A percentile compares a stretch with the other conserved stretches of the same genome.
phyloP scores from a whole-genome alignment of 441 rosid genomes.

The Erodium texanum region DNA sequence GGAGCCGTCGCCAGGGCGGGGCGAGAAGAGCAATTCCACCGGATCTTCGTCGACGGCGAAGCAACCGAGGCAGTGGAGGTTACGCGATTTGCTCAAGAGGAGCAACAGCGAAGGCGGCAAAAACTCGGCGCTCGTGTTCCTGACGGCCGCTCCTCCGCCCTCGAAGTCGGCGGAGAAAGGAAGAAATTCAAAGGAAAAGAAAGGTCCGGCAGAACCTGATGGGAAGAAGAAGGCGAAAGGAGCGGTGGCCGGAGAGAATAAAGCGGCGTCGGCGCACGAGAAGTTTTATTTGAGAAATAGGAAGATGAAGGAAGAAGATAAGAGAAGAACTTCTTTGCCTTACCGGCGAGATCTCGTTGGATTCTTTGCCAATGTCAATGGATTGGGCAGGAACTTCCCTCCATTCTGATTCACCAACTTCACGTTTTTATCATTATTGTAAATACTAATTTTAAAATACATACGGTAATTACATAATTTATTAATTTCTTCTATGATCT shows the following conservation, averaged over 20 bases:
- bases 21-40: slow-evolving; percentile 70
- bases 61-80: slow-evolving; percentile 45
- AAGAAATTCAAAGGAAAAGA: background rate
- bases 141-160: slow-evolving; percentile 12
- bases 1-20: slow-evolving; percentile 26
- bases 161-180: background rate
- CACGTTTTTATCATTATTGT: background rate
- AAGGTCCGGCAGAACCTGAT: background rate
- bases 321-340: slow-evolving; percentile 30
- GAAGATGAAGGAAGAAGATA: slow-evolving; percentile 42
- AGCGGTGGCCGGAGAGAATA: no score
- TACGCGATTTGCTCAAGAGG: slow-evolving; percentile 54
- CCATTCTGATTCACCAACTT: slow-evolving; percentile 25
- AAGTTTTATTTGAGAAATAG: slow-evolving; percentile 51
- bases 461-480: no score
- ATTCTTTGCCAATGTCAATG: slow-evolving; percentile 38
- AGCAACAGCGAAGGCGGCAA: slow-evolving; percentile 61
- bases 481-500: no score
- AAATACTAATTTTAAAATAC: no score
- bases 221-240: no score
- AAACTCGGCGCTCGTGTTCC: slow-evolving; percentile 30
- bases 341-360: slow-evolving; percentile 61
- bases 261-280: slow-evolving; percentile 42
- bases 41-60: slow-evolving; percentile 32
- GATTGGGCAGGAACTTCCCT: slow-evolving; percentile 28